These are phyloP conservation scores for Didymella glomerata DNA, from an alignment of 2,329 filamentous ascomycete species.

Conservation along the genomic window DNA sequence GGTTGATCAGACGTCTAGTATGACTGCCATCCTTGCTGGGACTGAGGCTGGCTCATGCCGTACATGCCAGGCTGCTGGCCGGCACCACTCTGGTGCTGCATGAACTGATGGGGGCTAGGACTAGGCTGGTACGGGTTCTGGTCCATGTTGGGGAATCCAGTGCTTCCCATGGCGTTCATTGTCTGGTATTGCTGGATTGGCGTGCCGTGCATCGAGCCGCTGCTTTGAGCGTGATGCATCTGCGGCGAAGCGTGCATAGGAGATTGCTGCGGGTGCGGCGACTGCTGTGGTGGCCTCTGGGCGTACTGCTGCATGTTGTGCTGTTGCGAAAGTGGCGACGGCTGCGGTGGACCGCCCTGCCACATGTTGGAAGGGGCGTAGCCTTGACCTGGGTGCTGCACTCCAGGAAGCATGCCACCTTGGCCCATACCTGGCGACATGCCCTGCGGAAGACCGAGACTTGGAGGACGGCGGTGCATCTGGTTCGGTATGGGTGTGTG, in stretches of 20 bases:
- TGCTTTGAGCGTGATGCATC: constrained; percentile 56
- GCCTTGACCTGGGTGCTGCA: constrained; percentile 57
- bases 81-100: constrained; percentile 54
- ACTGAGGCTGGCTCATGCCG: constrained; percentile 58
- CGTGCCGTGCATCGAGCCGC: constrained; percentile 53
- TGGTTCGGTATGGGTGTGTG: constrained; percentile 68
- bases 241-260: constrained; percentile 60
- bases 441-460: constrained; percentile 54
- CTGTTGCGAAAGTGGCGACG: constrained; percentile 58
- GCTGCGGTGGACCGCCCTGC: constrained; percentile 57
- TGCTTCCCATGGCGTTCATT: constrained; percentile 56
- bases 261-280: constrained; percentile 58
- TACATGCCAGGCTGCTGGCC: constrained; percentile 62
- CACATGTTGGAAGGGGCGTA: constrained; percentile 60
- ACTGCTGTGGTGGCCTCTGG: constrained; percentile 54
- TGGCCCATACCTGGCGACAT: constrained; percentile 49
- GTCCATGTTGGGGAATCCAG: constrained; percentile 57
- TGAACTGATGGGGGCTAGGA: constrained; percentile 57
- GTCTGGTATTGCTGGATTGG: constrained; percentile 57
- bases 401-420: constrained; percentile 49
- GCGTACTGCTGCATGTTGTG: constrained; percentile 57
- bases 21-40: constrained; percentile 54
- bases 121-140: constrained; percentile 60
- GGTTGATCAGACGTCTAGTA: constrained; percentile 32
- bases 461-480: constrained; percentile 72